phyloP scores from a whole-genome alignment of 495 filamentous ascomycete species.

The Penicillium waksmanii region DNA sequence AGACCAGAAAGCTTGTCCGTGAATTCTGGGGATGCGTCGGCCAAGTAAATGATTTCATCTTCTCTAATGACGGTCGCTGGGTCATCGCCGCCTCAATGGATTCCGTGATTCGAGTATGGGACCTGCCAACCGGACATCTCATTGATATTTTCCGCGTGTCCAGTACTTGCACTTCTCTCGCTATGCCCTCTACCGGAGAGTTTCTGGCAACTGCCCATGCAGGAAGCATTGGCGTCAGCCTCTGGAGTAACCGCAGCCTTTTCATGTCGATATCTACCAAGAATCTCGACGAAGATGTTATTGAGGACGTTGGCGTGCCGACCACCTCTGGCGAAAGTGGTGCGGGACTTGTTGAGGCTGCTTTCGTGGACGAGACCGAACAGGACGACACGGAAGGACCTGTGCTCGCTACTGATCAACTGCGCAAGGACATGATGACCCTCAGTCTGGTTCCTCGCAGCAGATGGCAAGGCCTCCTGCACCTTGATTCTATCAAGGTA shows the following conservation, averaged over 20 bases:
- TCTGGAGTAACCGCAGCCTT: conserved; percentile 92
- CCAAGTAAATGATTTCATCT: conserved; percentile 82
- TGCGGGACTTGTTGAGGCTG: conserved; percentile 67
- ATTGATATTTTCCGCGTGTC: conserved; percentile 84
- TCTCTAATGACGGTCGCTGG: conserved; percentile 94
- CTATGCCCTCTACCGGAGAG: conserved; percentile 88
- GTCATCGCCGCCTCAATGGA: conserved; percentile 88
- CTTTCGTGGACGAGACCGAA: conserved; percentile 61
- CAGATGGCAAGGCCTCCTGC: conserved; percentile 89
- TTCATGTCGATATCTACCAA: conserved; percentile 86
- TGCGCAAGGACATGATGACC: conserved; percentile 79
- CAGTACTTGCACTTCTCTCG: conserved; percentile 76
- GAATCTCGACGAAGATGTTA: conserved; percentile 74
- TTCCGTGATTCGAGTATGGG: conserved; percentile 84
- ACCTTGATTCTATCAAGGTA: conserved; percentile 85
- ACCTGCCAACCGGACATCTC: conserved; percentile 91
- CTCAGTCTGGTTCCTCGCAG: conserved; percentile 86
- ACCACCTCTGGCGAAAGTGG: conserved; percentile 85
- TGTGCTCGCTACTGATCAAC: conserved; percentile 66
- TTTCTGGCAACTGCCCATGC: conserved; percentile 88
- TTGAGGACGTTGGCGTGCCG: conserved; percentile 64
- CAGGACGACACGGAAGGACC: conserved; percentile 51
- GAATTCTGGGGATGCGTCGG: conserved; percentile 90
- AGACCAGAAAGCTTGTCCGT: conserved; percentile 85
- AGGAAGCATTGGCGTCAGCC: conserved; percentile 81